Percentiles rank a stretch among this genome's conserved stretches.
Conservation (phyloP, 129 eudicot species). For the Heracleum sosnowskyi region DNA sequence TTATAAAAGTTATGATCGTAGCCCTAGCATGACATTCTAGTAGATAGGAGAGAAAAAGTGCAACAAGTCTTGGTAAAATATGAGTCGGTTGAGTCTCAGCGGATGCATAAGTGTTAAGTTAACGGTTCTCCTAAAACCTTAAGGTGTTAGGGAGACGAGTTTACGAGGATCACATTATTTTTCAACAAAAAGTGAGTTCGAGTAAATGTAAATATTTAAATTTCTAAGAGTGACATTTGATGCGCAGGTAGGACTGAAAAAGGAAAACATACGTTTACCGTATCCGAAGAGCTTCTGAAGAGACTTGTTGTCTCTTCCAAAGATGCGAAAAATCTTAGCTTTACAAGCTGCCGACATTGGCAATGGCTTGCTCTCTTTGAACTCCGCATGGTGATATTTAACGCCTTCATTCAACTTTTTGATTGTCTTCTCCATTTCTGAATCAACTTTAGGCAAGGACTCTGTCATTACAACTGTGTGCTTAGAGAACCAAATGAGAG, state of each 20-base stretch:
- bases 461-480: background rate
- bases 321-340: conserved; percentile 51
- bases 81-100: background rate
- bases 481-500: background rate
- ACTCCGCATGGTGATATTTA: conserved; percentile 5
- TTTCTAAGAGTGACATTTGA: background rate
- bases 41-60: no score
- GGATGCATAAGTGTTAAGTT: no score
- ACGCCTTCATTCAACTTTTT: background rate
- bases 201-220: no score
- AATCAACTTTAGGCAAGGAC: background rate
- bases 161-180: no score
- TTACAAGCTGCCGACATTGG: conserved; percentile 30
- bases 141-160: no score
- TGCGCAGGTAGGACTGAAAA: background rate
- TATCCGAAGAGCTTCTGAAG: conserved; percentile 57
- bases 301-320: conserved; percentile 54
- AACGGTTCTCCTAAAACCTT: no score
- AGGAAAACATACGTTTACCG: conserved; percentile 40
- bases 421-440: conserved; percentile 21
- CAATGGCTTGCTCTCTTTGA: conserved; percentile 20
- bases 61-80: no score
- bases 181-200: no score
- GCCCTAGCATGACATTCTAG: background rate
- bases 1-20: background rate